phyloP scores from a whole-genome alignment of 768 basidiomycete genomes.

The Boletus insuetus region DNA sequence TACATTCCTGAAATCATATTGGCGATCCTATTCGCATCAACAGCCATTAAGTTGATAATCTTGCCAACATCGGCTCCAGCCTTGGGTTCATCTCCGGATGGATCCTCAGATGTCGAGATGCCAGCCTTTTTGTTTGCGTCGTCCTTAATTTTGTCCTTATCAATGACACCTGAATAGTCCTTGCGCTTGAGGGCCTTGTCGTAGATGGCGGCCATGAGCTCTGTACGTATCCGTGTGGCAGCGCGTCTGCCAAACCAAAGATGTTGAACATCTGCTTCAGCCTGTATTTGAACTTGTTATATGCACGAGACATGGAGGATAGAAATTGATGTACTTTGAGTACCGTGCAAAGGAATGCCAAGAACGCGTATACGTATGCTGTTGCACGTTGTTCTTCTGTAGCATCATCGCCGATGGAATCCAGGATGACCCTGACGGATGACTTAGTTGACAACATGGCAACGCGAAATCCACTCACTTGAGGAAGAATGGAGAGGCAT shows the following conservation, averaged over 20 bases:
- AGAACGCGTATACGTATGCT: constrained; percentile 77
- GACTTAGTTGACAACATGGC: neutral
- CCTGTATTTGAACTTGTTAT: constrained; percentile 29
- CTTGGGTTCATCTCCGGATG: constrained; percentile 47
- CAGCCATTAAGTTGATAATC: constrained; percentile 87
- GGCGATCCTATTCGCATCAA: constrained; percentile 64
- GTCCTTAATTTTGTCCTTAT: constrained; percentile 40
- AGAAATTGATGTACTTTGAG: constrained; percentile 18
- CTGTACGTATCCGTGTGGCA: constrained; percentile 64
- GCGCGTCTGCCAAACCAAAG: constrained; percentile 83
- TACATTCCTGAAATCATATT: constrained; percentile 56
- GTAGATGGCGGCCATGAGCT: constrained; percentile 84
- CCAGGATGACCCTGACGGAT: constrained; percentile 51
- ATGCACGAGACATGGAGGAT: neutral
- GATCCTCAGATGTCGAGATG: constrained; percentile 21
- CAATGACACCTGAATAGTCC: constrained; percentile 77
- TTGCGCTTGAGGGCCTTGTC: constrained; percentile 83
- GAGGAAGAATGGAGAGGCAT: constrained; percentile 81
- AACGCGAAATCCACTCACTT: constrained; percentile 42
- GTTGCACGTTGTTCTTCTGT: constrained; percentile 49
- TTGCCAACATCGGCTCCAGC: constrained; percentile 86
- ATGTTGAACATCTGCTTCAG: constrained; percentile 69
- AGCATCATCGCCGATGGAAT: constrained; percentile 45
- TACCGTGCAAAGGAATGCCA: constrained; percentile 61
- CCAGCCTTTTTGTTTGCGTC: constrained; percentile 23